phyloP scores from a whole-genome alignment of 1,284 basidiomycete genomes.

The Coniophora puteana region DNA sequence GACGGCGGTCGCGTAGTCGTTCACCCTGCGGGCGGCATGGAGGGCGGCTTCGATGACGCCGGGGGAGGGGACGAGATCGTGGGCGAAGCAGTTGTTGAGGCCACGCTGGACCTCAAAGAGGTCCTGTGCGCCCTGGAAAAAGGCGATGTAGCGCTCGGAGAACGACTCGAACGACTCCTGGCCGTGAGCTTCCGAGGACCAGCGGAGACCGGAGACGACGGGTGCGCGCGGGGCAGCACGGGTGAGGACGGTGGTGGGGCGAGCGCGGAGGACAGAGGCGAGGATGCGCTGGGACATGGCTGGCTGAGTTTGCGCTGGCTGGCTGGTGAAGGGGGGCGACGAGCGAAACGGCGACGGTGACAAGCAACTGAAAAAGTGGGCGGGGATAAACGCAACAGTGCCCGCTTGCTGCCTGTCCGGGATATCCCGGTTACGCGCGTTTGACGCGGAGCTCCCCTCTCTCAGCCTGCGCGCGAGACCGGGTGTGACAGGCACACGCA shows the following conservation, averaged over 20 bases:
- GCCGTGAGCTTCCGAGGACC: slow-evolving; percentile 51
- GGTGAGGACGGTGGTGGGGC: slow-evolving; percentile 34
- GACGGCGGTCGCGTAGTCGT: slow-evolving; percentile 97
- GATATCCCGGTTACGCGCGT: no score
- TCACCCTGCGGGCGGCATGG: slow-evolving; percentile 85
- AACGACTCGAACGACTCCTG: slow-evolving; percentile 95
- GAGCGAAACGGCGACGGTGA: no score
- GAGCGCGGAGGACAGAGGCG: slow-evolving; percentile 55
- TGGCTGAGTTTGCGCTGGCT: no score
- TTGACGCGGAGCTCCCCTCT: no score
- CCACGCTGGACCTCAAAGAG: slow-evolving; percentile 97
- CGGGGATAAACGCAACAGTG: no score
- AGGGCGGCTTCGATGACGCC: slow-evolving; percentile 89
- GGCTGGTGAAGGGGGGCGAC: no score
- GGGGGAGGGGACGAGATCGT: slow-evolving; percentile 94
- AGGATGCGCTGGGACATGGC: slow-evolving; percentile 44
- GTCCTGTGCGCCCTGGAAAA: slow-evolving; percentile 92
- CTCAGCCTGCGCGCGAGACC: no score
- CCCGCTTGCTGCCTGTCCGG: no score
- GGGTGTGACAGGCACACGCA: no score
- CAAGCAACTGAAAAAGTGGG: no score
- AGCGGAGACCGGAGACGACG: slow-evolving; percentile 36
- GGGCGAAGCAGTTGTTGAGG: slow-evolving; percentile 98
- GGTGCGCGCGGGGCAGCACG: slow-evolving; percentile 42
- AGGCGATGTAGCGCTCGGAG: slow-evolving; percentile 89